These are phyloP conservation scores for Geosiphon pyriformis DNA, from an alignment of 192 early-diverging fungal species.

Conservation along the genomic window DNA sequence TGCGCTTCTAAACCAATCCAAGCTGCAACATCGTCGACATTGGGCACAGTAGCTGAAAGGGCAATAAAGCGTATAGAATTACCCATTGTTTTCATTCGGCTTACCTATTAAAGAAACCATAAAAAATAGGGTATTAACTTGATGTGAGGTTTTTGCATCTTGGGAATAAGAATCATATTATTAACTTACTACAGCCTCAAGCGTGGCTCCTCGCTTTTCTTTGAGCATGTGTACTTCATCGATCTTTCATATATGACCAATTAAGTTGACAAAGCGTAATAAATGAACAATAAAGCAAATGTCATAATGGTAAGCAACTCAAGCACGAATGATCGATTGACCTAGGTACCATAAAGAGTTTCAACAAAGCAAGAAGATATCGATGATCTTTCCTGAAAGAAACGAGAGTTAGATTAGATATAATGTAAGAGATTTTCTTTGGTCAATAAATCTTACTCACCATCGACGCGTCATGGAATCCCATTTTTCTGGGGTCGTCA, in stretches of 20 bases:
- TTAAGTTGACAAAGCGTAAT: too few species aligned
- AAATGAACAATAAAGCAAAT: too few species aligned
- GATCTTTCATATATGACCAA: conserved; percentile 33
- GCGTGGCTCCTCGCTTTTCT: conserved; percentile 56
- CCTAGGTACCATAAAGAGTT: conserved; percentile 34
- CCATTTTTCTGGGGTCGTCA: conserved; percentile 82
- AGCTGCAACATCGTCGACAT: conserved; percentile 56
- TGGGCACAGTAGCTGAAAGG: conserved; percentile 67
- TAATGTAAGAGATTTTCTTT: too few species aligned
- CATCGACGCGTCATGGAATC: conserved; percentile 64
- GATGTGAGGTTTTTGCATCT: background rate
- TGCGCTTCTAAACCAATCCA: conserved; percentile 48
- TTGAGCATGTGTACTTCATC: conserved; percentile 76
- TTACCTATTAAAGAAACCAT: conserved; percentile 2
- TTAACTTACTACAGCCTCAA: conserved; percentile 62
- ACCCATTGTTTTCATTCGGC: conserved; percentile 15
- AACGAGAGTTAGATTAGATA: background rate
- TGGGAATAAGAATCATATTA: background rate
- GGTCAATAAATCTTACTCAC: conserved; percentile 30
- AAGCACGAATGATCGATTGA: background rate
- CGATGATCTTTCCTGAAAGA: conserved; percentile 28
- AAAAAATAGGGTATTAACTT: background rate
- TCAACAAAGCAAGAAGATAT: conserved; percentile 29
- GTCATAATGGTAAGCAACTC: too few species aligned
- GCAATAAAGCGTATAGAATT: conserved; percentile 45